A percentile compares a stretch with the other conserved stretches of the same genome.
Conservation (phyloP, 257 asterid species). For the Ehretia macrophylla region DNA sequence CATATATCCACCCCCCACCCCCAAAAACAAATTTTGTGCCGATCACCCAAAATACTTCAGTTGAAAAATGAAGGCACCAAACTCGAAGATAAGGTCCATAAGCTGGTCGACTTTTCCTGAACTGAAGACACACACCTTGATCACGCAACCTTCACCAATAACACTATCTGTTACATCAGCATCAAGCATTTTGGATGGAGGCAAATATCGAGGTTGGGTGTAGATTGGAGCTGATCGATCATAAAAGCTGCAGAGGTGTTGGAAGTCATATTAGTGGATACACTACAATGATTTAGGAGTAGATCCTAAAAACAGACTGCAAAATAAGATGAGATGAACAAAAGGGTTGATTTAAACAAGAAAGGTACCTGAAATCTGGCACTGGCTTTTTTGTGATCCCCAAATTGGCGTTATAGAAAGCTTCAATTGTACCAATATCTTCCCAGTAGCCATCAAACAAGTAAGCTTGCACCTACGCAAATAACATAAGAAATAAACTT, state of each 20-base stretch:
- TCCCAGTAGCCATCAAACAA: constrained; percentile 90
- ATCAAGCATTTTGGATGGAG: constrained; percentile 88
- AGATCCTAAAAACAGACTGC: not conserved
- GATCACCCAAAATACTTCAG: no score
- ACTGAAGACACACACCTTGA: constrained; percentile 37
- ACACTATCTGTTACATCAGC: constrained; percentile 88
- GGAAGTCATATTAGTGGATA: constrained; percentile 12
- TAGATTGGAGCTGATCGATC: constrained; percentile 86
- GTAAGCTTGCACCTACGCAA: constrained; percentile 71
- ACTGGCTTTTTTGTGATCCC: constrained; percentile 82
- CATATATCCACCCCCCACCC: no score
- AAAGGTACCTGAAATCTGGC: constrained; percentile 66
- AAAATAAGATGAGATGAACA: not conserved
- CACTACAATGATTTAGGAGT: not conserved
- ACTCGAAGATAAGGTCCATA: not conserved
- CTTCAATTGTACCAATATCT: constrained; percentile 92
- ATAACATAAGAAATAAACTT: not conserved
- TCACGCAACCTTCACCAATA: constrained; percentile 85
- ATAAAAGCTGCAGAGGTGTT: constrained; percentile 56
- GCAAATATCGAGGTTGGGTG: constrained; percentile 81
- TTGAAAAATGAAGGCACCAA: not conserved
- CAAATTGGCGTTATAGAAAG: constrained; percentile 80
- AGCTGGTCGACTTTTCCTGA: not conserved
- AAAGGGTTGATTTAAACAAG: no score
- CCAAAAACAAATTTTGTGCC: no score